Conservation (phyloP, 345 rosid species). For the Clausena lansium region DNA sequence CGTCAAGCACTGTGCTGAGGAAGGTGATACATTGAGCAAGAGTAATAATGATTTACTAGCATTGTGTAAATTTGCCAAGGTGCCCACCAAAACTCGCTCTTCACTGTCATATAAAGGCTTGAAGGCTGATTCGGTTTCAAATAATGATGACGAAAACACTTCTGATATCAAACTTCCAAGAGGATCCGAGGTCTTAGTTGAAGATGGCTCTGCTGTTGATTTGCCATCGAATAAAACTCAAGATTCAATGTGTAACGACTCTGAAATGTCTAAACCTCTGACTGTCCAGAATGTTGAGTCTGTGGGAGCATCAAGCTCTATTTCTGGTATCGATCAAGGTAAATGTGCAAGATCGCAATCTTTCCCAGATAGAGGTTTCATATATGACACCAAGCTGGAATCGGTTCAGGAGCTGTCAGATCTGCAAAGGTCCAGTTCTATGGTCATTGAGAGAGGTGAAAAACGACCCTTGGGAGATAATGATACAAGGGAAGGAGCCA, state of each 20-base stretch:
- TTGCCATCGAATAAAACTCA: constrained; percentile 21
- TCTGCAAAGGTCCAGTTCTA: constrained; percentile 47
- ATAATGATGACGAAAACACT: constrained; percentile 37
- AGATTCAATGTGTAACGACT: constrained; percentile 28
- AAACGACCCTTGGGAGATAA: constrained; percentile 53
- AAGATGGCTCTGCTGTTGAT: constrained; percentile 35
- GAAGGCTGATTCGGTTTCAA: constrained; percentile 39
- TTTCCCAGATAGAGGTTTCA: constrained; percentile 48
- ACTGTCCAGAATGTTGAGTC: constrained; percentile 32
- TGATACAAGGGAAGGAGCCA: constrained; percentile 49
- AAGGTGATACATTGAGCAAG: constrained; percentile 38
- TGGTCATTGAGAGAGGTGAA: constrained; percentile 64
- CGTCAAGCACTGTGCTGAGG: constrained; percentile 23
- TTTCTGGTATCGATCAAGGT: constrained; percentile 34
- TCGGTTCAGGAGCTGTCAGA: constrained; percentile 34
- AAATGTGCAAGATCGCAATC: constrained; percentile 59
- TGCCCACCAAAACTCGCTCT: constrained; percentile 86
- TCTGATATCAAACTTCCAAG: constrained; percentile 34
- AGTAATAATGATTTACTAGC: constrained; percentile 53
- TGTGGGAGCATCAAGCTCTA: constrained; percentile 33
- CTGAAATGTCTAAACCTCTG: constrained; percentile 35
- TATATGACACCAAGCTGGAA: constrained; percentile 42
- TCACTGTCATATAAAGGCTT: constrained; percentile 46
- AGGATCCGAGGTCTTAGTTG: constrained; percentile 32
- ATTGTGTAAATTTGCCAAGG: constrained; percentile 73